Evolutionary conservation across 2,329 filamentous ascomycete genomes (phyloP).

Genomic region (Venturia carpophila): DNA sequence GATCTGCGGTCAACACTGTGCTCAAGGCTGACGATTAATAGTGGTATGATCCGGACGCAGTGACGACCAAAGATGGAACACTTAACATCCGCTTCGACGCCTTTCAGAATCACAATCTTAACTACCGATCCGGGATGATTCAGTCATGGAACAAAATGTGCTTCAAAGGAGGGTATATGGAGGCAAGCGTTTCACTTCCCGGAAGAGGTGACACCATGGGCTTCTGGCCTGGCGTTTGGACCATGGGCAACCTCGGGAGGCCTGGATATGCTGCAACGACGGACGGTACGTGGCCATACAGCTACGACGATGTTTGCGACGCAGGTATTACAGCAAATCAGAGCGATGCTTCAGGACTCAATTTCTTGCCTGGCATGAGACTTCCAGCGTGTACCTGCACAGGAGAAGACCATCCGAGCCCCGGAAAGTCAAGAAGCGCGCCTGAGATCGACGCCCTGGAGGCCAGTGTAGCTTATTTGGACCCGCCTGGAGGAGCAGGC

Average conservation of each 20-base stretch:
- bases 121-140: conserved; percentile 65
- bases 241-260: conserved; percentile 64
- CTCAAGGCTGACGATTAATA: conserved; percentile 26
- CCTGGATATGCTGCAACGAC: conserved; percentile 63
- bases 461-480: conserved; percentile 51
- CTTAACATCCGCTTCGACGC: conserved; percentile 58
- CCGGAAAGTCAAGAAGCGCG: conserved; percentile 56
- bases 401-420: conserved; percentile 56
- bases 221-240: conserved; percentile 71
- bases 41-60: conserved; percentile 65
- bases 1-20: background rate
- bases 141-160: conserved; percentile 68
- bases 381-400: conserved; percentile 60
- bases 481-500: conserved; percentile 41
- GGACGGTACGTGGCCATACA: conserved; percentile 68
- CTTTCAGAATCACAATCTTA: conserved; percentile 56
- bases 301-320: conserved; percentile 61
- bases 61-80: conserved; percentile 53
- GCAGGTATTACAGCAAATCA: conserved; percentile 65
- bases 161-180: conserved; percentile 62
- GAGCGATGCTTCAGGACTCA: conserved; percentile 58
- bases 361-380: conserved; percentile 60
- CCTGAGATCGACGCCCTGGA: conserved; percentile 68
- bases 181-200: conserved; percentile 63
- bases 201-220: conserved; percentile 58